Evolutionary conservation across 2,329 filamentous ascomycete species (phyloP), one percentile per base, ranked within the genome.

Genomic region (Akanthomyces lecanii): DNA sequence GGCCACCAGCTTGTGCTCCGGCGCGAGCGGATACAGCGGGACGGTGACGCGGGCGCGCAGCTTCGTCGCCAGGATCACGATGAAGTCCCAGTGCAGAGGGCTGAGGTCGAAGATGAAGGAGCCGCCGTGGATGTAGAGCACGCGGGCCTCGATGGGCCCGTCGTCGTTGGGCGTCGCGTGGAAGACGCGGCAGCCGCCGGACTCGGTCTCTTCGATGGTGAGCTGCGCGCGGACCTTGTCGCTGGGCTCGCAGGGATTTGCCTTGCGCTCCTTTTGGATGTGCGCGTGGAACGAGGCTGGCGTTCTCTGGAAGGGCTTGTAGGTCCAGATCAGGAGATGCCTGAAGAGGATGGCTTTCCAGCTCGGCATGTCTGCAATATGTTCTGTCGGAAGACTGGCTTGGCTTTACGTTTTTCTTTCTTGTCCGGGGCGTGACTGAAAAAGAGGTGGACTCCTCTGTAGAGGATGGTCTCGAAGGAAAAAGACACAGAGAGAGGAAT

Each of bases 11-110:
- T 66, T 67, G 48, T 68, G 69, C 58, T 75, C 73, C 5, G 73
- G 73, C 0, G 69, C 72, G 33, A 75, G 66, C 8, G 73, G 73
- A 50, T 74, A 74, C 45, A 75, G 67, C 21, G 72, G 71, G 38
- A 75, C 69, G 1, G 71, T 72, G 47, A 73, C 65, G 14, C 70
- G 66, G 51, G 73, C 73, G 65, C 72, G 68, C 38, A 74, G 65
- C 2, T 70, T 69, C 61, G 71, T 65, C 1, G 71, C 71, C 38
- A 74, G 66, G 50, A 65, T 59, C 5, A 68, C 68, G 38, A 69
- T 66, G 23, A 74, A 47, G 44, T 63, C 58, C 73, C 73, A 75
- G n/a, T 75, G 73, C 62, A 65, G 14, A 14, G 47, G 23, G 14
- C 7, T 21, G 2, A 16, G 28, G 16, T 12, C 48, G 0, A 12